Evolutionary conservation across 768 basidiomycete genomes (phyloP).

Genomic region (Termitomyces sp.): DNA sequence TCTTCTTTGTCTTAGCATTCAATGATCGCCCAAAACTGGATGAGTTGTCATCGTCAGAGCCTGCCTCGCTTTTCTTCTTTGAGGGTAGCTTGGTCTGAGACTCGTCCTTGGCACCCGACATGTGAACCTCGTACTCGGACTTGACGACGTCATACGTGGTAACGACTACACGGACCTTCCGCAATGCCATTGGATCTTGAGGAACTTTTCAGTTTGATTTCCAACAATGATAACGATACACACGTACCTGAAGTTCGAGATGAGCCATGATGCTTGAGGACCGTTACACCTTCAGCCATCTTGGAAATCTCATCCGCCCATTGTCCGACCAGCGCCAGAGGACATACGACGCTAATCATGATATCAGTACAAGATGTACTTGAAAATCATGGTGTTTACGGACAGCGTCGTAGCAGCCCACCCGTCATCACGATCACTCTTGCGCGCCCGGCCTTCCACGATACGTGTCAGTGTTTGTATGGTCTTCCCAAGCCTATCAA

Average conservation of each 20-base stretch:
- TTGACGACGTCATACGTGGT: constrained; percentile 87
- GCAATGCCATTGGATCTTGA: constrained; percentile 54
- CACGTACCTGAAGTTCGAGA: constrained; percentile 63
- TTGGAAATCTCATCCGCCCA: constrained; percentile 87
- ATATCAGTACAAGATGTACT: neutral
- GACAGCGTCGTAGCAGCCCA: constrained; percentile 74
- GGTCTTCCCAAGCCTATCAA: constrained; percentile 75
- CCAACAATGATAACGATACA: neutral
- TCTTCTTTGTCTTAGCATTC: constrained; percentile 41
- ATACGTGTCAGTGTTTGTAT: constrained; percentile 90
- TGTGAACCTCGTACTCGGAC: constrained; percentile 67
- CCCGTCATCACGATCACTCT: constrained; percentile 68
- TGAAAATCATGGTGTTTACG: constrained; percentile 23
- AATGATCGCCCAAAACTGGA: constrained; percentile 43
- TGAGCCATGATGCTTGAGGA: constrained; percentile 83
- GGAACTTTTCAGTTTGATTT: neutral
- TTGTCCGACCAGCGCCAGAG: constrained; percentile 84
- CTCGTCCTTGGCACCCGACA: constrained; percentile 53
- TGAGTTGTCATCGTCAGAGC: constrained; percentile 34
- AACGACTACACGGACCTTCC: constrained; percentile 68
- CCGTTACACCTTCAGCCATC: constrained; percentile 63
- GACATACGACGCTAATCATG: constrained; percentile 73
- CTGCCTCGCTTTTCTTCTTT: constrained; percentile 35
- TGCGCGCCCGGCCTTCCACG: constrained; percentile 72
- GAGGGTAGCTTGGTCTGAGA: constrained; percentile 43